phyloP scores from a whole-genome alignment of 1,284 basidiomycete species.

The Microbotryum saponariae region DNA sequence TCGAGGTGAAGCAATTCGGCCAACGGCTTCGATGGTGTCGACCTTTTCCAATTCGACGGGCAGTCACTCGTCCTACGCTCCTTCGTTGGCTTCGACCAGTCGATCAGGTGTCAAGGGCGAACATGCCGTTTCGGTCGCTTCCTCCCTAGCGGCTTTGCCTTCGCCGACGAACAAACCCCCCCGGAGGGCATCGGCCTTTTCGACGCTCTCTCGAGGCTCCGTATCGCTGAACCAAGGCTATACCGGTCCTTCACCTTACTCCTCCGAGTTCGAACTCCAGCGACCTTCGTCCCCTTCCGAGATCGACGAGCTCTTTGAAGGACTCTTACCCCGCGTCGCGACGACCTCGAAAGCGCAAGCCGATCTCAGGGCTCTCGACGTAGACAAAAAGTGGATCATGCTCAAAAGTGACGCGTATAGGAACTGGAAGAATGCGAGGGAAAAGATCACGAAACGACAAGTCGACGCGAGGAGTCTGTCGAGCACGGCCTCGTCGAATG shows the following conservation, averaged over 20 bases:
- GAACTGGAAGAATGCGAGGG: constrained; percentile 54
- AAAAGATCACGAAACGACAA: constrained; percentile 16
- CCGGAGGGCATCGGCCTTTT: constrained; percentile 10
- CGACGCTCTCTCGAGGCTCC: background rate
- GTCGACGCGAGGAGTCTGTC: constrained; percentile 18
- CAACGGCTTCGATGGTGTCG: constrained; percentile 2
- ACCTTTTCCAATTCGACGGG: no score
- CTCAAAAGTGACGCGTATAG: constrained; percentile 76
- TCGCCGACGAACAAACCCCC: constrained; percentile 3
- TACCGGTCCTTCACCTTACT: constrained; percentile 17
- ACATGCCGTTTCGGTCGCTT: constrained; percentile 2
- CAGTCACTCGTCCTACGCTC: constrained; percentile 4
- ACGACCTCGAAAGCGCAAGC: constrained; percentile 28
- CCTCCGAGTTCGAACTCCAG: constrained; percentile 57
- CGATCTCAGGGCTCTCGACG: constrained; percentile 54
- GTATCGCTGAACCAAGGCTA: background rate
- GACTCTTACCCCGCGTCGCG: constrained; percentile 53
- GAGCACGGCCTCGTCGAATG: background rate
- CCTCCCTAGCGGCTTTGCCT: background rate
- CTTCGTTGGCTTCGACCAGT: background rate
- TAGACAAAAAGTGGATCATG: constrained; percentile 88
- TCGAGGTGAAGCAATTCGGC: background rate
- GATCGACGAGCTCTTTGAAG: constrained; percentile 68
- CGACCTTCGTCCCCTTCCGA: constrained; percentile 64
- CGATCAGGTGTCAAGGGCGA: constrained; percentile 16